Evolutionary conservation across 169 alveolate genomes (phyloP), one percentile per base, ranked within the genome.

Genomic region (Toxoplasma gondii): DNA sequence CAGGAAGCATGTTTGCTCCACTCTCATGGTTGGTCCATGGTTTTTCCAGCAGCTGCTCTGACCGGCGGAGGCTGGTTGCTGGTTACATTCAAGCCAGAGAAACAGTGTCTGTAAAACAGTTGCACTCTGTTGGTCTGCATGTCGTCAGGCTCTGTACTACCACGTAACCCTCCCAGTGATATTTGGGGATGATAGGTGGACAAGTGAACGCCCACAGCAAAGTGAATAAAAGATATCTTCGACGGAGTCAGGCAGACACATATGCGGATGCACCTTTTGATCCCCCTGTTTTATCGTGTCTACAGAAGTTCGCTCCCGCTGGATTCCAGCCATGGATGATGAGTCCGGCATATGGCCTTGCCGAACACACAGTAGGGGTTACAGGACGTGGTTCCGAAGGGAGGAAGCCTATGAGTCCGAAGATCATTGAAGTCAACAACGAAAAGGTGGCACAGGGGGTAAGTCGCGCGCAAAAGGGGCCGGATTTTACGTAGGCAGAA

Each of bases 341-440:
- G 88, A 90, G 90, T 41, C 97, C 97, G 58, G 97, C 97, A 44
- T 96, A 94, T 87, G 97, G 97, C 27, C 93, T 96, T 93, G 97
- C 97, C 49, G 97, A 96, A 64, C 91, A 96, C 84, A 96, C 97
- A 29, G 95, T 96, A 45, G 82, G 95, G 38, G 95, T 94, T 44
- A 90, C 97, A 9, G 96, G 87, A 2, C 58, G 91, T 58, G 78
- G 90, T 7, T 49, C 19, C 90, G 90, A 82, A 22, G 90, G 90
- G n/a, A 9, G 7, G 49, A 27, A 31, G 44, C 74, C 44, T 7
- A 31, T 36, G 27, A 70, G 16, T n/a, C 93, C 93, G 29, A 54
- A 31, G 88, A 19, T 90, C 31, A 82, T 90, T 24, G 9, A 24
- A 4, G 92, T 88, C 86, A 44, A 86, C 58, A 39, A 10, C 4